A percentile compares a stretch with the other conserved stretches of the same genome.
These are phyloP conservation scores for Stenocarpella maydis DNA, from an alignment of 2,329 filamentous ascomycete species.

Conservation along the genomic window DNA sequence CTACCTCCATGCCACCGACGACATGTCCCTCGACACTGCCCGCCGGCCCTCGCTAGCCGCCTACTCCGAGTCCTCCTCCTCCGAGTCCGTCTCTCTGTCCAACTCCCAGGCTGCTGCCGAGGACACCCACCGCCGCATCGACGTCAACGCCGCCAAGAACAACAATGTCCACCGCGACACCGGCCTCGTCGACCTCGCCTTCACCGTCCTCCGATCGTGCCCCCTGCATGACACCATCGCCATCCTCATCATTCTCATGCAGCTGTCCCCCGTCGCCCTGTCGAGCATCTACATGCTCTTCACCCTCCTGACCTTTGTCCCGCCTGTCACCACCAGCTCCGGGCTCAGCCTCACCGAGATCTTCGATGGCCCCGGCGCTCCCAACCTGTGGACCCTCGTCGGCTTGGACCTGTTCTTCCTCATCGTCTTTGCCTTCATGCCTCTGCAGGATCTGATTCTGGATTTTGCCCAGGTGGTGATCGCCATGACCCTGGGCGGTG, in stretches of 20 bases:
- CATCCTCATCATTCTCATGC: slow-evolving; percentile 94
- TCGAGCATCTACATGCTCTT: slow-evolving; percentile 92
- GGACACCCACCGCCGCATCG: slow-evolving; percentile 69
- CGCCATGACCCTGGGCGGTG: slow-evolving; percentile 87
- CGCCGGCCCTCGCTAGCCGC: slow-evolving; percentile 60
- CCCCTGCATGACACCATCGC: slow-evolving; percentile 95
- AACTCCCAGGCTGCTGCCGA: slow-evolving; percentile 49
- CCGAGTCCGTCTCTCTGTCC: slow-evolving; percentile 55
- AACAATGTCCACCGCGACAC: slow-evolving; percentile 73
- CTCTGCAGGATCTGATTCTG: slow-evolving; percentile 85
- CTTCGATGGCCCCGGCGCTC: slow-evolving; percentile 86
- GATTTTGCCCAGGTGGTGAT: slow-evolving; percentile 94
- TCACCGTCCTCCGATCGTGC: slow-evolving; percentile 88
- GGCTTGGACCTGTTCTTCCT: slow-evolving; percentile 86
- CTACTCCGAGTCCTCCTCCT: slow-evolving; percentile 62
- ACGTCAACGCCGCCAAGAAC: slow-evolving; percentile 74
- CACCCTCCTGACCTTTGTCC: slow-evolving; percentile 90
- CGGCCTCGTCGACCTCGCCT: slow-evolving; percentile 78
- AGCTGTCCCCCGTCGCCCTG: slow-evolving; percentile 86
- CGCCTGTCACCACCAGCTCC: slow-evolving; percentile 79
- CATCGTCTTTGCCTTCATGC: slow-evolving; percentile 85
- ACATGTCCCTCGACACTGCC: slow-evolving; percentile 50
- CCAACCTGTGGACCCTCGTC: slow-evolving; percentile 83
- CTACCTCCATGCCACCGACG: slow-evolving; percentile 50
- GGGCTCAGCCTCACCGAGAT: slow-evolving; percentile 88